phyloP scores from a whole-genome alignment of 805 yeast species.

The Blastobotrys attinorum region DNA sequence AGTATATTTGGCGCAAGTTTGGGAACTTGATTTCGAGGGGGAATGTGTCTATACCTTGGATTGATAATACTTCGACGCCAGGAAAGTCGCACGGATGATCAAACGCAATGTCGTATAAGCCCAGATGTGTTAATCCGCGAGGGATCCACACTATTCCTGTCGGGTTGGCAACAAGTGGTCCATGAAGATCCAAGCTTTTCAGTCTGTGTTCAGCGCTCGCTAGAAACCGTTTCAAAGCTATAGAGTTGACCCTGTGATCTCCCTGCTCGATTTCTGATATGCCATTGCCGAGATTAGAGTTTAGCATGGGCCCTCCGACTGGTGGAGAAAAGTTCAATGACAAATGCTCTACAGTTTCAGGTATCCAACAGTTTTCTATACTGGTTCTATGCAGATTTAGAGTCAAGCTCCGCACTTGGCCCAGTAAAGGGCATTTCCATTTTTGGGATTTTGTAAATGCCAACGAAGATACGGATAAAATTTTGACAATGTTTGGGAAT shows the following conservation, averaged over 20 bases:
- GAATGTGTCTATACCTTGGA: not conserved
- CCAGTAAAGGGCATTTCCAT: not conserved
- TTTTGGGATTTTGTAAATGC: not conserved
- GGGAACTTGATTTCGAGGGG: not conserved
- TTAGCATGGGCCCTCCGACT: no score
- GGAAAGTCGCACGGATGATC: not conserved
- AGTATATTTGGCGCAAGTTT: not conserved
- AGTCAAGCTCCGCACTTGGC: not conserved
- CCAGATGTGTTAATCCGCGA: not conserved
- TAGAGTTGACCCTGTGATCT: not conserved
- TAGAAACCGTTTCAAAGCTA: not conserved
- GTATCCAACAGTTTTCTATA: not conserved
- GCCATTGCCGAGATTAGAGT: no score
- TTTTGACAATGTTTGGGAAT: not conserved
- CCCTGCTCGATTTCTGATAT: not conserved
- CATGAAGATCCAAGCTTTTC: not conserved
- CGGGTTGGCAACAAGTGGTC: not conserved
- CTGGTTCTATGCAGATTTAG: not conserved
- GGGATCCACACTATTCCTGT: not conserved
- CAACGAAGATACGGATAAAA: not conserved
- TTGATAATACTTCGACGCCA: not conserved
- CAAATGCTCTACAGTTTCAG: not conserved
- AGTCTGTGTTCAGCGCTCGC: not conserved
- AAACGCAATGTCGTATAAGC: not conserved
- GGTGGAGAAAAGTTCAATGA: not conserved